Base-by-base conservation (phyloP, 2,329 filamentous ascomycete genomes). In the Phyllosticta citribraziliensis region DNA sequence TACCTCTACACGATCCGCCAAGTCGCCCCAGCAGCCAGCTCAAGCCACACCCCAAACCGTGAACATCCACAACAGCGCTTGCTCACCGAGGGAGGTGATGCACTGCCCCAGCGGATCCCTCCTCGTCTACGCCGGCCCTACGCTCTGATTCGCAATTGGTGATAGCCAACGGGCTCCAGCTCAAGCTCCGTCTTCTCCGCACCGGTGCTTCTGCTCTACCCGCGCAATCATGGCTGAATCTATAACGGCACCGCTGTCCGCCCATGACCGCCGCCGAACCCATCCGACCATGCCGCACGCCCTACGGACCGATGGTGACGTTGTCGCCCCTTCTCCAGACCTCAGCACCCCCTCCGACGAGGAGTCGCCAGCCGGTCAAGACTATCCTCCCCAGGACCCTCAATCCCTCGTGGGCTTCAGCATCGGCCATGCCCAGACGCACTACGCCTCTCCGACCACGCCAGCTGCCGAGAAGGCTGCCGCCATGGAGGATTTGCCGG, bases 381-480 rank as follows among this genome's bases (percentile, higher is more conserved):
- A 62, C 35, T 63, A 73, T 58, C 68, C 71, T 64, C 63, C 73
- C 55, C 74, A 76, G 56, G 74, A 77, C 63, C 75, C 71, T 17
- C 72, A 74, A 58, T 75, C 72, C 12, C 74, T 83, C 35, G 76
- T 86, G 65, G 83, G 82, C 2, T 76, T 86, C 66, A 85, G 83
- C 67, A 84, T 86, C 64, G 77, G 82, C 63, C 76, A 76, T 50
- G 75, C 78, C 52, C 84, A 86, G 69, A 82, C 78, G 56, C 78
- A 80, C 52, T 74, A 85, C 68, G 80, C 77, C 40, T 82, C 82
- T 19, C 79, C 82, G 10, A 75, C 76, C 52, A 85, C 82, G 4
- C 82, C 83, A 0, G 80, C 80, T 10, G 79, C 79, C 20, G 83
- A 85, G 67, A 86, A 85, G 69, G 79, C 75, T n/a, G 79, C 80